A percentile compares a stretch with the other conserved stretches of the same genome.
Conservation (phyloP, 2,329 filamentous ascomycete species). For the Aspergillus ochraceoroseus region DNA sequence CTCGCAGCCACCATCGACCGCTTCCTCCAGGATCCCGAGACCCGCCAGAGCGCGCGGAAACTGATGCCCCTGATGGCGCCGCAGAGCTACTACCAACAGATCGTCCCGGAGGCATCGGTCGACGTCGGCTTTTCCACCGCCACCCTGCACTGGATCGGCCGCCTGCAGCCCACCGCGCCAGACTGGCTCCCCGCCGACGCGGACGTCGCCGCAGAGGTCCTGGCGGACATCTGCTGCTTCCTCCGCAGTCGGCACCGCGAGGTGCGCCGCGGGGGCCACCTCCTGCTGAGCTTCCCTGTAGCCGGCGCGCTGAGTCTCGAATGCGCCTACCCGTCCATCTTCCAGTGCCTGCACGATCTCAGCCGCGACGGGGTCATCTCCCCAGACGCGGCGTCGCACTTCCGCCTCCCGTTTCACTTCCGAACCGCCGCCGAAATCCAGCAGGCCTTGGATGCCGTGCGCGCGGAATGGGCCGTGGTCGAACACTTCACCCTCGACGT, state of each 20-base stretch:
- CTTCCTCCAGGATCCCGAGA: not conserved
- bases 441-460: conserved; percentile 1
- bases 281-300: conserved; percentile 8
- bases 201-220: conserved; percentile 4
- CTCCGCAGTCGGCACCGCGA: conserved; percentile 3
- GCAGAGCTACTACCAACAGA: conserved; percentile 8
- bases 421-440: conserved; percentile 1
- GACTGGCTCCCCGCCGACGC: conserved; percentile 3
- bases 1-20: conserved; percentile 6
- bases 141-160: conserved; percentile 7
- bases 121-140: conserved; percentile 8
- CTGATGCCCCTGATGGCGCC: conserved; percentile 4
- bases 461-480: conserved; percentile 3
- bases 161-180: conserved; percentile 2
- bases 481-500: conserved; percentile 7
- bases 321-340: conserved; percentile 6
- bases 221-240: conserved; percentile 2
- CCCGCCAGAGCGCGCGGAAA: not conserved
- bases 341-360: conserved; percentile 1
- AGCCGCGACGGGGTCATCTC: conserved; percentile 2
- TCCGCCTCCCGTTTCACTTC: conserved; percentile 7
- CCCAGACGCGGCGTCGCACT: conserved; percentile 1
- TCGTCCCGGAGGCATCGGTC: conserved; percentile 1
- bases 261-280: conserved; percentile 2
- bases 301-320: conserved; percentile 5